phyloP scores from a whole-genome alignment of 106 monocot genomes.

The Acorus gramineus region DNA sequence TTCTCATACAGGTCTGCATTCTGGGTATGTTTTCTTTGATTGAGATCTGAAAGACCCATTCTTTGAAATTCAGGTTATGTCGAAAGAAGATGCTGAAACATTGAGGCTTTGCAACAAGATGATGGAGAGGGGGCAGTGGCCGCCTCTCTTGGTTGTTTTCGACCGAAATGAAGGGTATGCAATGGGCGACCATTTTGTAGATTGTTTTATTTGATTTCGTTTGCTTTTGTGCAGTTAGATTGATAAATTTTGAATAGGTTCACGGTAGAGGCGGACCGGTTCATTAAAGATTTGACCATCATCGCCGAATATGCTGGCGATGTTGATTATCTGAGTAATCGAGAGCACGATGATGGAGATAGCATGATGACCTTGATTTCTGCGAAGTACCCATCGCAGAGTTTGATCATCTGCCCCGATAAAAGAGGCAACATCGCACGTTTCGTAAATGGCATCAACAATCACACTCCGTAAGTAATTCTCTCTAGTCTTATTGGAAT shows the following conservation, averaged over 20 bases:
- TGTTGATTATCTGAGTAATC: conserved; percentile 72
- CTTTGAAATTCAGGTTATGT: conserved; percentile 32
- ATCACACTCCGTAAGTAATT: conserved; percentile 49
- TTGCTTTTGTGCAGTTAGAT: not conserved
- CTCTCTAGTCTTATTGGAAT: not conserved
- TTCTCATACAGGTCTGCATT: not conserved
- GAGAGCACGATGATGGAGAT: conserved; percentile 79
- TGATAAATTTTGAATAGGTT: conserved; percentile 30
- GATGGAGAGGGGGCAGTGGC: conserved; percentile 84
- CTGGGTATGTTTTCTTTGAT: not conserved
- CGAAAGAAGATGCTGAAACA: conserved; percentile 67
- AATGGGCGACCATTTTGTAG: not conserved
- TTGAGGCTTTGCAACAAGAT: conserved; percentile 68
- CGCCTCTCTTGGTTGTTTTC: conserved; percentile 78
- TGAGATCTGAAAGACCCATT: too few relatives aligned
- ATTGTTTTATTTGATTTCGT: not conserved
- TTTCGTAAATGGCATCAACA: conserved; percentile 93
- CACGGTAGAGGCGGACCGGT: conserved; percentile 85
- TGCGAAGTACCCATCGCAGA: conserved; percentile 40
- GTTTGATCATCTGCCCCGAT: conserved; percentile 92
- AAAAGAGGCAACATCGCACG: conserved; percentile 80
- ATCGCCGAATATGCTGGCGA: conserved; percentile 86
- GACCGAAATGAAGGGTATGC: conserved; percentile 70
- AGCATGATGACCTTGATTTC: conserved; percentile 96
- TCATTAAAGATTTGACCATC: conserved; percentile 79